Base-by-base conservation (phyloP, 1,284 basidiomycete species). In the Sporisorium scitamineum region DNA sequence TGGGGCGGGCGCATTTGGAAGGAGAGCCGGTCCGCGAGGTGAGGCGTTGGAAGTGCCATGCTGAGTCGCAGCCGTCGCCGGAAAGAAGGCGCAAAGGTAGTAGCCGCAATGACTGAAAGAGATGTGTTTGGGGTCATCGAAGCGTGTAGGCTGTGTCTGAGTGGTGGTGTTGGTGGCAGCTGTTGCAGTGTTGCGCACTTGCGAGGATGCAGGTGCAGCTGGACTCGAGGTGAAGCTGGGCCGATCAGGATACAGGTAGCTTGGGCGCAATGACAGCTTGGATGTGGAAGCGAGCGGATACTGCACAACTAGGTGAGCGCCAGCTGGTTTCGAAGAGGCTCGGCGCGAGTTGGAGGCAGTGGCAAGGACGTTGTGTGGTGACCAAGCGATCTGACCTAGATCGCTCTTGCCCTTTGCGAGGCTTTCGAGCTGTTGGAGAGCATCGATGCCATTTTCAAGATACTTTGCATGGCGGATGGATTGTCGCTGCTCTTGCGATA, bases 31-130 rank as follows among this genome's bases (percentile, higher is more conserved):
- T 4, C 34, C 48, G 9, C 20, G 24, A n/a, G 61, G 9, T 4
- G 56, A 10, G 10, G 52, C 18, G 5, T 31, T 26, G 29, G 54
- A 3, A 20, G 55, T 3, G 34, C 16, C 32, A 14, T 34, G 26
- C 14, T 29, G 22, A 20, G n/a, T 22, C 8, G 41, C 20, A 10
- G 16, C 4, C n/a, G 29, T 18, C 7, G 29, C 24, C 0, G 59
- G 58, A 27, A 77, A 77, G 47, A 57, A 64, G 6, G 75, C 75
- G 45, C 66, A 69, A 2, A 77, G 62, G 41, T 67, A 70, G 61
- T 61, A 77, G 20, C 75, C 75, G 53, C 75, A 77, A 2, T 62
- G 70, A 54, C 75, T 77, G 61, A 77, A 77, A 10, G 62, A 59
- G 52, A 77, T 73, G 41, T 63, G 47, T 41, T 22, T 55, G 5